Percentiles rank a stretch among this genome's conserved stretches.
These are phyloP conservation scores for Russula foetens DNA, from an alignment of 768 basidiomycete genomes.

Conservation along the genomic window DNA sequence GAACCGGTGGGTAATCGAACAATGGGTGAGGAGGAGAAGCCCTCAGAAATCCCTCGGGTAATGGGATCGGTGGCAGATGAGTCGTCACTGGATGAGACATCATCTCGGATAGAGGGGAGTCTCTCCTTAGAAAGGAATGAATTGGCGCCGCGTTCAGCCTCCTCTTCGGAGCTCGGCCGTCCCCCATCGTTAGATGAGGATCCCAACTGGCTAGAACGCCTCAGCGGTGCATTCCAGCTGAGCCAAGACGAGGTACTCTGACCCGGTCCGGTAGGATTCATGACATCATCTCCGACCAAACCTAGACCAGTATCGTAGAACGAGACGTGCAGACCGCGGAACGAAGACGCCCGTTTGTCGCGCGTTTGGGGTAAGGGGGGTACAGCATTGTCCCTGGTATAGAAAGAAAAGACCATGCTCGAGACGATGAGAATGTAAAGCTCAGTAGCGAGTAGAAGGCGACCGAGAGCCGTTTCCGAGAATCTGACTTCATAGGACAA, in stretches of 20 bases:
- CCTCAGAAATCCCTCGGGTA: neutral
- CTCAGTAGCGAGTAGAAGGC: conserved; percentile 54
- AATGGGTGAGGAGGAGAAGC: neutral
- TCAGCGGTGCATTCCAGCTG: conserved; percentile 17
- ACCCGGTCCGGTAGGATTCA: neutral
- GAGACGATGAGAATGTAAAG: conserved; percentile 55
- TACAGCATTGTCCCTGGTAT: neutral
- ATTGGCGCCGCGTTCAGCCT: conserved; percentile 26
- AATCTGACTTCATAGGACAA: conserved; percentile 45
- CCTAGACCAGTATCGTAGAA: neutral
- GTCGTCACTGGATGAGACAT: conserved; percentile 2
- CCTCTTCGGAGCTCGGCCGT: conserved; percentile 28
- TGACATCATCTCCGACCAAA: neutral
- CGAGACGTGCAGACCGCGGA: conserved; percentile 20
- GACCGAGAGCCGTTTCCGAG: conserved; percentile 62
- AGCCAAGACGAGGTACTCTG: conserved; percentile 33
- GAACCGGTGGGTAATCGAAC: neutral
- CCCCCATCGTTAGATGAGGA: conserved; percentile 23
- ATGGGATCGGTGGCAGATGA: neutral
- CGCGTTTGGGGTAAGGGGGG: neutral
- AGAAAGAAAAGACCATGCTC: conserved; percentile 41
- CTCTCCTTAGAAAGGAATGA: conserved; percentile 1
- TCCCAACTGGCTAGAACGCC: conserved; percentile 23
- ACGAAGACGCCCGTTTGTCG: conserved; percentile 22
- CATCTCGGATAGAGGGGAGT: neutral